Conservation (phyloP, 1,284 basidiomycete species). For the Rhodotorula sp. region DNA sequence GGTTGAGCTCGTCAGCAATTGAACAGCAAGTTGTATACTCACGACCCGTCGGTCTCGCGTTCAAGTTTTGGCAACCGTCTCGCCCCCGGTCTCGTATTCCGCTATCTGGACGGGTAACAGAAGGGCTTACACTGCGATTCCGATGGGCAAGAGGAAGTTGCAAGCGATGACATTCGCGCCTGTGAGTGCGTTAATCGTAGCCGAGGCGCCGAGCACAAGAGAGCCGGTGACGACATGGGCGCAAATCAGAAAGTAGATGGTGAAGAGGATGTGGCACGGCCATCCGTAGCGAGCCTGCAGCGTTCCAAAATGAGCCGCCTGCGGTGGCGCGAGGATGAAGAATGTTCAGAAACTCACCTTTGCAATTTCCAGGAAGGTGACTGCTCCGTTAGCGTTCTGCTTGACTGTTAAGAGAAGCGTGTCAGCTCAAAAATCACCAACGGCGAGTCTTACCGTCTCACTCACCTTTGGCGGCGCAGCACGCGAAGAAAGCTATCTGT, state of each 20-base stretch:
- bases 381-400: conserved; percentile 61
- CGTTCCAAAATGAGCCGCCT: too few relatives aligned
- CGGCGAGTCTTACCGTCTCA: neutral
- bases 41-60: too few relatives aligned
- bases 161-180: conserved; percentile 70
- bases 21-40: neutral
- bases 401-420: conserved; percentile 50
- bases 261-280: conserved; percentile 68
- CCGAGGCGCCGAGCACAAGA: conserved; percentile 55
- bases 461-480: conserved; percentile 50
- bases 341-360: too few relatives aligned
- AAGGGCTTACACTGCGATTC: conserved; percentile 53
- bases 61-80: too few relatives aligned
- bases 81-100: too few relatives aligned
- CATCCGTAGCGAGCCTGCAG: conserved; percentile 68
- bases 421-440: too few relatives aligned
- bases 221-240: conserved; percentile 52
- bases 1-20: neutral
- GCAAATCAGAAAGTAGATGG: conserved; percentile 74
- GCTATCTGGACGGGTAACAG: too few relatives aligned
- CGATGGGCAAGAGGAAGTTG: conserved; percentile 69
- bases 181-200: conserved; percentile 73
- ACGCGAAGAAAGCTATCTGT: conserved; percentile 65
- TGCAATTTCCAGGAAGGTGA: conserved; percentile 48
- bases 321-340: too few relatives aligned